Evolutionary conservation across 306 rosid species (phyloP).

Genomic region (Pterocarpus macrocarpus): DNA sequence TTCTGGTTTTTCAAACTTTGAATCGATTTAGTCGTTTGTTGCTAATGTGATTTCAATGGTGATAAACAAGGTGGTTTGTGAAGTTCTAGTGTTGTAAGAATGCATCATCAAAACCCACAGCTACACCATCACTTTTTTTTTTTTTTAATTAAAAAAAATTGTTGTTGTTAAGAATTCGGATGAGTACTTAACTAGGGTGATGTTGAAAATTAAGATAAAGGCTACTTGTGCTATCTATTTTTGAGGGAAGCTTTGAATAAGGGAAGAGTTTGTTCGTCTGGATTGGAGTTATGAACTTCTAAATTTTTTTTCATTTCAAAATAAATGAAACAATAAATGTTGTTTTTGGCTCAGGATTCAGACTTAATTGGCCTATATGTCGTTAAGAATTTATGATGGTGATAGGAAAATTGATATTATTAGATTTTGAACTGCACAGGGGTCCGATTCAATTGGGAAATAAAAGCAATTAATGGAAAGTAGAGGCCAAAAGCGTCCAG

Average conservation of each 20-base stretch:
- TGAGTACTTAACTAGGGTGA: conserved; percentile 16
- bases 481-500: conserved; percentile 92
- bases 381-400: conserved; percentile 38
- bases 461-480: conserved; percentile 69
- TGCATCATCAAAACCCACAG: conserved; percentile 27
- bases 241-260: conserved; percentile 30
- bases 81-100: conserved; percentile 17
- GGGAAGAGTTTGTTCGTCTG: conserved; percentile 21
- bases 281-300: conserved; percentile 44
- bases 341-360: not conserved
- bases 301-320: not conserved
- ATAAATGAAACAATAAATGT: conserved; percentile 8
- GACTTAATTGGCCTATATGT: conserved; percentile 5
- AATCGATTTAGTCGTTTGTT: conserved; percentile 26
- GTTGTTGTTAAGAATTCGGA: conserved; percentile 34
- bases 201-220: conserved; percentile 43
- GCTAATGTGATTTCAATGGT: conserved; percentile 29
- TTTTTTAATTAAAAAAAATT: not conserved
- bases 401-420: conserved; percentile 41
- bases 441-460: conserved; percentile 44
- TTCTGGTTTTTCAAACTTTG: conserved; percentile 36
- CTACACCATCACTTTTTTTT: conserved; percentile 2
- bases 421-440: conserved; percentile 53
- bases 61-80: conserved; percentile 28
- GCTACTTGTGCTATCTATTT: conserved; percentile 2